phyloP scores from a whole-genome alignment of 441 rosid species.

The Sinapis alba region DNA sequence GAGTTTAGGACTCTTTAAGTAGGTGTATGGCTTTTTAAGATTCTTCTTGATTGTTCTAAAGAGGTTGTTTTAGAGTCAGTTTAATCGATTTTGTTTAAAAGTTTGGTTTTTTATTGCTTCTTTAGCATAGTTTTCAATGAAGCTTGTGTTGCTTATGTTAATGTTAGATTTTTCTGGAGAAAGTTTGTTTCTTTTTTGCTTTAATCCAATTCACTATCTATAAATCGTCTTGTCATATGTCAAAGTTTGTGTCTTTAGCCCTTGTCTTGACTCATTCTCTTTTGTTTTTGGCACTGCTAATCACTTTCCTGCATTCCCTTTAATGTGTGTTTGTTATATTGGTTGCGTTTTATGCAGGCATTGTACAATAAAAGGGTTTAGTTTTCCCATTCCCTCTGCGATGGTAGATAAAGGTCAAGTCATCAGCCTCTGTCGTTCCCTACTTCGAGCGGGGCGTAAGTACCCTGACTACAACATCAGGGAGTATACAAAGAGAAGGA shows the following conservation, averaged over 20 bases:
- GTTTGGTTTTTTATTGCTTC: neutral
- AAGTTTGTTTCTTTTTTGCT: neutral
- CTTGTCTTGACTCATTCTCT: neutral
- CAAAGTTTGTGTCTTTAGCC: conserved; percentile 5
- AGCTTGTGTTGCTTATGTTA: neutral
- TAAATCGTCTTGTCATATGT: neutral
- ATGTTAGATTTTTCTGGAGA: neutral
- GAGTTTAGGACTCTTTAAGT: neutral
- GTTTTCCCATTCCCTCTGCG: neutral
- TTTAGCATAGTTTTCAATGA: neutral
- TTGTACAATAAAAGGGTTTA: neutral
- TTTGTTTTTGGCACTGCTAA: neutral
- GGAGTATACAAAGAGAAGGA: conserved; percentile 73
- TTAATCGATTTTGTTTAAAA: neutral
- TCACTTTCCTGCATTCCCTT: neutral
- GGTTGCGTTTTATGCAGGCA: conserved; percentile 9
- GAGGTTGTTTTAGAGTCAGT: neutral
- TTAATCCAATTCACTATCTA: neutral
- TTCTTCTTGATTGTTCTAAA: neutral
- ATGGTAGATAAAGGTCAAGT: conserved; percentile 47
- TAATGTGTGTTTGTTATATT: too few species aligned
- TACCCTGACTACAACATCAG: conserved; percentile 81
- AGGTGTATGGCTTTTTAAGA: neutral
- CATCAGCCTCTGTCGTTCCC: conserved; percentile 59
- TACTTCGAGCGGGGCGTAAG: conserved; percentile 71